These are phyloP conservation scores for Musa itinerans DNA, from an alignment of 176 grass and related monocot species.

Conservation along the genomic window DNA sequence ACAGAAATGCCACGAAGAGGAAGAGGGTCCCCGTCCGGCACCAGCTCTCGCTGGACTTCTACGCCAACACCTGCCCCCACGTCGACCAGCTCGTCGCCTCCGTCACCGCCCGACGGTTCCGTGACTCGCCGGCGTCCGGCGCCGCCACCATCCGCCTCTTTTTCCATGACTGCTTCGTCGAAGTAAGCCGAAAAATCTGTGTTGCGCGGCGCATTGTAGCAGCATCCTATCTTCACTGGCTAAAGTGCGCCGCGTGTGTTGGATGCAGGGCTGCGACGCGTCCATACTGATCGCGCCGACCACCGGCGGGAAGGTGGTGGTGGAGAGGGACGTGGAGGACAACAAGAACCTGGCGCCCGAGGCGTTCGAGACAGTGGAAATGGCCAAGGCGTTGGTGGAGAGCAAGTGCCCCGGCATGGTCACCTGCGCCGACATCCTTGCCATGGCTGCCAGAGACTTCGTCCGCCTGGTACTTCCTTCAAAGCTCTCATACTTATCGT, in stretches of 20 bases:
- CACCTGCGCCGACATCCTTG: slow-evolving; percentile 88
- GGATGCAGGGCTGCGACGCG: slow-evolving; percentile 59
- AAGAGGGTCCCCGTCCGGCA: slow-evolving; percentile 53
- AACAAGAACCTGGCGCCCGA: slow-evolving; percentile 68
- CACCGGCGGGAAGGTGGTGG: slow-evolving; percentile 16
- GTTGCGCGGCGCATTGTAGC: too few species aligned
- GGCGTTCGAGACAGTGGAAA: slow-evolving; percentile 71
- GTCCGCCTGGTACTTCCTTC: slow-evolving; percentile 48
- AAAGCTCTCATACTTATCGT: not conserved
- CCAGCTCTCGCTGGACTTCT: slow-evolving; percentile 73
- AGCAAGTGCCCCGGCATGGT: slow-evolving; percentile 70
- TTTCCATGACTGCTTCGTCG: slow-evolving; percentile 96
- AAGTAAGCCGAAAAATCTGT: slow-evolving; percentile 30
- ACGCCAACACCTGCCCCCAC: slow-evolving; percentile 54
- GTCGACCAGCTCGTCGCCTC: slow-evolving; percentile 78
- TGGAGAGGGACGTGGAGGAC: slow-evolving; percentile 84
- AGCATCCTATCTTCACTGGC: not conserved
- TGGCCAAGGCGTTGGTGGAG: slow-evolving; percentile 80
- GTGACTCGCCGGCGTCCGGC: slow-evolving; percentile 48
- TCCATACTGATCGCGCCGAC: slow-evolving; percentile 78
- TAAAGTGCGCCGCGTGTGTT: not conserved
- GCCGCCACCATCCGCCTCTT: slow-evolving; percentile 89
- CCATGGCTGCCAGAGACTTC: slow-evolving; percentile 70
- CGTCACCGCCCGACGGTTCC: slow-evolving; percentile 49
- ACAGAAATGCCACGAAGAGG: not conserved